These are phyloP conservation scores for Rosa persica DNA, from an alignment of 306 rosid species.

Conservation along the genomic window DNA sequence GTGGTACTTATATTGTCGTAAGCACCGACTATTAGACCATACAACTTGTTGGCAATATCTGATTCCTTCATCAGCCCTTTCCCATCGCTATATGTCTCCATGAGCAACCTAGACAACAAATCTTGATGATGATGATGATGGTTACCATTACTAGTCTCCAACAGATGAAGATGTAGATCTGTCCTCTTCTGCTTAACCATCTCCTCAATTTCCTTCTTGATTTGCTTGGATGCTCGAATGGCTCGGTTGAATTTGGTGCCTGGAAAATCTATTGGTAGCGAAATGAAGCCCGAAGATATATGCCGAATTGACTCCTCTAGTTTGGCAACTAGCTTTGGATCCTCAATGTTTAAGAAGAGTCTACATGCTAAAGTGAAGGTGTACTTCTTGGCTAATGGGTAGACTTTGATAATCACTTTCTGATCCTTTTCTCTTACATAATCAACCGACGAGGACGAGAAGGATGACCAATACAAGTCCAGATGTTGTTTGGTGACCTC, in stretches of 20 bases:
- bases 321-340: background rate
- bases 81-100: background rate
- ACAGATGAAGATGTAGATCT: background rate
- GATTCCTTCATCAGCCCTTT: background rate
- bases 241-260: constrained; percentile 6
- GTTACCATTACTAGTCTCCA: background rate
- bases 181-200: background rate
- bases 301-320: background rate
- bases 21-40: background rate
- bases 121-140: background rate
- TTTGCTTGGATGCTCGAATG: constrained; percentile 1
- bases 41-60: constrained; percentile 1
- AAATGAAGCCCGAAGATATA: background rate
- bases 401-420: background rate
- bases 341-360: background rate
- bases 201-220: background rate
- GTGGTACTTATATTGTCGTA: background rate
- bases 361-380: background rate
- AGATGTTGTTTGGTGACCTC: background rate
- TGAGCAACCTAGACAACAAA: background rate
- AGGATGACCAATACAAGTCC: background rate
- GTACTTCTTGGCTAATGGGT: background rate
- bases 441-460: background rate
- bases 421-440: background rate
- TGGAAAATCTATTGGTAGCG: background rate